Base-by-base conservation (phyloP, 805 yeast genomes). In the Wickerhamiella allomyrinae region DNA sequence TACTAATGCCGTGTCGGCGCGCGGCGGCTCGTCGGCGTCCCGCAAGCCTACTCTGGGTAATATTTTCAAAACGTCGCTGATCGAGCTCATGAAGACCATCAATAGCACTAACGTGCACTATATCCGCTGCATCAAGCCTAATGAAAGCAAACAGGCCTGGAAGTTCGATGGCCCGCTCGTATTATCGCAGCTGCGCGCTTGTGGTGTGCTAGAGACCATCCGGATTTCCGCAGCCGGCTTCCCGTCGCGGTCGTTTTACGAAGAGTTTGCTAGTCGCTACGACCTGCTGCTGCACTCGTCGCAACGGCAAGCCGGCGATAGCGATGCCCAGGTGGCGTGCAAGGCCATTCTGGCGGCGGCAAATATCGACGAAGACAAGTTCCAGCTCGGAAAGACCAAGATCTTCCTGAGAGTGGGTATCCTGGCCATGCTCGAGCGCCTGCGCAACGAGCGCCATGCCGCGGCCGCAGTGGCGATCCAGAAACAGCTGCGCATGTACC, bases 151-250 rank as follows among this genome's bases (percentile, higher is more conserved):
- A 62, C 79, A 76, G 47, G 95, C 97, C 2, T 89, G 98, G 97
- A 80, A 78, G 59, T 89, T 89, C 62, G 94, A 86, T 56, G 85
- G 94, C 13, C 71, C 86, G 34, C 87, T 89, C 96, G 97, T 89
- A 11, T 69, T 91, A 46, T 79, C 94, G 5, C 98, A 89, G 62
- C 70, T 89, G 48, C 75, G 98, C 59, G 98, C 98, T 5, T 89
- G 98, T 69, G 98, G 98, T 79, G 97, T 89, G 37, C 69, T 89
- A 52, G 98, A 91, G 60, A 91, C 98, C 2, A 89, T 89, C 57
- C 70, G 95, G 56, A 89, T 89, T 38, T 87, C 96, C 1, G 87
- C 96, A 65, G 96, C 95, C 40, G 98, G 98, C 33, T 89, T 87
- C 71, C 98, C 98, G 14, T 80, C 95, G 0, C 72, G 96, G 58